A percentile compares a stretch with the other conserved stretches of the same genome.
Conservation (phyloP, 164 flowering plant genomes). For the Stephania japonica region DNA sequence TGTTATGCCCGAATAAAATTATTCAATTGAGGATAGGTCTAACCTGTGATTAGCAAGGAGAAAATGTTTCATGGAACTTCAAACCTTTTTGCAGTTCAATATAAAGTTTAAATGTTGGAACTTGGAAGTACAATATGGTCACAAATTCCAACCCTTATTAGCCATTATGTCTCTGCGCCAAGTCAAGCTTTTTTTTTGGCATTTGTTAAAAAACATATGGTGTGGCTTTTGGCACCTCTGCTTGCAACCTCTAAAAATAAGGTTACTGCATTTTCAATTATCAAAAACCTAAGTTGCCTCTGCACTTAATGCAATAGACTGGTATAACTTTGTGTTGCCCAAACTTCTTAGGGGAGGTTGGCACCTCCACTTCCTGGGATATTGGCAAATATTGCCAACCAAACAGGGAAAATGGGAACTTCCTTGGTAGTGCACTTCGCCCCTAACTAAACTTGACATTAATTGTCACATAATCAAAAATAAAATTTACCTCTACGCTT, state of each 20-base stretch:
- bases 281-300: background rate
- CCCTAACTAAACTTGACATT: no score
- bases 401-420: no score
- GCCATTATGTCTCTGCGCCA: background rate
- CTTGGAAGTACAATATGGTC: background rate
- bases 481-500: no score
- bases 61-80: background rate
- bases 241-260: background rate
- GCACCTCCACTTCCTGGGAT: no score
- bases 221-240: background rate
- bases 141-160: background rate
- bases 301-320: no score
- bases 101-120: no score
- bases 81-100: no score
- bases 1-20: background rate
- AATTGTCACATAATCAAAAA: no score
- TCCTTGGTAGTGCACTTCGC: no score
- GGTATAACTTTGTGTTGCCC: no score
- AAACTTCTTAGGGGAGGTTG: no score
- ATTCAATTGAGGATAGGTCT: background rate
- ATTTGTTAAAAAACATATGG: background rate
- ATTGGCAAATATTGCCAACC: no score
- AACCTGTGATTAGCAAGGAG: background rate
- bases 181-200: background rate
- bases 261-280: background rate